Evolutionary conservation across 129 eudicot genomes (phyloP), one percentile per base, ranked within the genome.

Genomic region (Solidago caesia): DNA sequence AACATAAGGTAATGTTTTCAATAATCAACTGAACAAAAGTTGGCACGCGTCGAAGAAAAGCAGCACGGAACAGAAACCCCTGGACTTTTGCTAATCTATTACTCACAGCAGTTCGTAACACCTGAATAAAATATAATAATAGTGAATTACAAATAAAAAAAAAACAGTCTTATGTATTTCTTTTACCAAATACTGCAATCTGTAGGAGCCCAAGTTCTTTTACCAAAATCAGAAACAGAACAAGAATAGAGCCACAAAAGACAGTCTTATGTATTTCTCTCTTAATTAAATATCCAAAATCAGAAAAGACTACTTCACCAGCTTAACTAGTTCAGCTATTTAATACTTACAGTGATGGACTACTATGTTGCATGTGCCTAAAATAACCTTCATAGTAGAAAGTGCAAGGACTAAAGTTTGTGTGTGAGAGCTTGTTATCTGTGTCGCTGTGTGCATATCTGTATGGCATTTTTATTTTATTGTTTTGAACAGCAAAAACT

Each of bases 1-100:
- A 95, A 75, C 99, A 95, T 44, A 95, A 84, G 64, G 83, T 73
- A 56, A 95, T 84, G 85, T 95, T 95, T 81, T 95, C 99, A 64
- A 95, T 59, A 56, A 95, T 95, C 82, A 95, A 82, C 65, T 94
- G 97, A 62, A 95, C 81, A 83, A 95, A 95, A 15, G 80, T 68
- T 0, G 99, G 99, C 44, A 95, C 99, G 12, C 99, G 99, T 33
- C 99, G 90, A 70, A 95, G 99, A 84, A 95, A 95, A 73, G 99
- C 99, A 70, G 97, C 85, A 63, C 99, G 99, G 75, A 95, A 95
- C 47, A 95, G 86, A 80, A 91, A 91, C 66, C 99, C 99, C 79
- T 95, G 99, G 60, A 95, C 99, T 89, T 87, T 95, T 48, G 99
- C 99, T 81, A 95, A 84, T 81, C 99, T 87, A 76, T 95, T 95